phyloP scores from a whole-genome alignment of 352 stramenopile species.

The Globisporangium radiosum region DNA sequence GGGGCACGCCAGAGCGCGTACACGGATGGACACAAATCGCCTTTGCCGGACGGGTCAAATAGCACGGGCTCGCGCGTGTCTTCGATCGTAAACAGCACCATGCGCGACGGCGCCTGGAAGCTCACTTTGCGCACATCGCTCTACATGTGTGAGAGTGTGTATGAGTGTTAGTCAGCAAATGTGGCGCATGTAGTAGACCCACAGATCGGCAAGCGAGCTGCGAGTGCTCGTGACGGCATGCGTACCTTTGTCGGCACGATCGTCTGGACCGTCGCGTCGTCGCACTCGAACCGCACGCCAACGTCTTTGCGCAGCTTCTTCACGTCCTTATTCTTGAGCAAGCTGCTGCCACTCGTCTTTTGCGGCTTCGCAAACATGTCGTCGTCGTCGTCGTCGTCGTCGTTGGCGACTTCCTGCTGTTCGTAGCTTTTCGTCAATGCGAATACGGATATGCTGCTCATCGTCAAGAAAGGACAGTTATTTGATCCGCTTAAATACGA shows the following conservation, averaged over 20 bases:
- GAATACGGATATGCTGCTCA: neutral
- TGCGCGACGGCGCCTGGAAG: conserved; percentile 67
- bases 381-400: too few species aligned
- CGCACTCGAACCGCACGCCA: conserved; percentile 23
- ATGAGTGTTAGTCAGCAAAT: neutral
- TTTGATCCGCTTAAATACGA: too few species aligned
- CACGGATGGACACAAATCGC: conserved; percentile 35
- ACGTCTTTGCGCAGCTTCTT: conserved; percentile 81
- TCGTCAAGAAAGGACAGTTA: too few species aligned
- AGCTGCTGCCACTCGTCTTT: conserved; percentile 69
- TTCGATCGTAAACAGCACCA: conserved; percentile 61
- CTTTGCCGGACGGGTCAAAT: conserved; percentile 70
- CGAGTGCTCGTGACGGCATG: neutral
- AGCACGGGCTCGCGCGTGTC: conserved; percentile 56
- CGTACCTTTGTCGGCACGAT: conserved; percentile 41
- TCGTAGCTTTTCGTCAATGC: neutral
- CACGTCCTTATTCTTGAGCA: conserved; percentile 82
- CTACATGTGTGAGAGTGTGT: conserved; percentile 9
- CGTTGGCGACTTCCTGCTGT: neutral
- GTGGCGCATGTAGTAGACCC: neutral
- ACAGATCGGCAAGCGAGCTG: conserved; percentile 1
- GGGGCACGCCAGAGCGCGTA: conserved; percentile 63
- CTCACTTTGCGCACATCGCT: conserved; percentile 61
- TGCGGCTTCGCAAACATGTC: conserved; percentile 77
- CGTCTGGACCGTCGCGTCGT: conserved; percentile 26